These are phyloP conservation scores for Coniochaeta ligniaria DNA, from an alignment of 2,329 filamentous ascomycete genomes.

Conservation along the genomic window DNA sequence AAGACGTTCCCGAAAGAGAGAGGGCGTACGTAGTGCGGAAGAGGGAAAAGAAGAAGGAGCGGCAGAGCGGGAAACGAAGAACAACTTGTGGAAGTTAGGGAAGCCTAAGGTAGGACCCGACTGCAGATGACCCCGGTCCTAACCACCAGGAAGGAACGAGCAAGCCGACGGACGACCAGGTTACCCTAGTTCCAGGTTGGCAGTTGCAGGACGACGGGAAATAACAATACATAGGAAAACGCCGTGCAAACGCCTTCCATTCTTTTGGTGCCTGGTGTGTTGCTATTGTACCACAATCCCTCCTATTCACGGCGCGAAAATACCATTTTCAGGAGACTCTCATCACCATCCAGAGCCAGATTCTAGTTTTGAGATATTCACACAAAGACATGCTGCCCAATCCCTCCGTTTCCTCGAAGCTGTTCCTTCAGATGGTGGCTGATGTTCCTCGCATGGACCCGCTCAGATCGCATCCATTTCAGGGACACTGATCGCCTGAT, in stretches of 20 bases:
- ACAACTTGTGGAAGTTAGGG: not conserved
- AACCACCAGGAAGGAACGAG: not conserved
- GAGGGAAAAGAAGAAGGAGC: not conserved
- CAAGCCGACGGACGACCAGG: not conserved
- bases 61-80: not conserved
- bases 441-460: not conserved
- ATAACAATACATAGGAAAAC: no score
- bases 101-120: no score
- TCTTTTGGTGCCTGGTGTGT: no score
- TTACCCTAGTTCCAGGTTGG: no score
- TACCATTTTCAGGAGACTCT: no score
- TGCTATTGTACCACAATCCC: no score
- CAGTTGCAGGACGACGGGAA: no score
- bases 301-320: no score
- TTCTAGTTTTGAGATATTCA: no score
- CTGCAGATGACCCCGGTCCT: not conserved
- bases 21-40: not conserved
- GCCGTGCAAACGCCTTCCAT: not conserved
- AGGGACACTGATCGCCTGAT: not conserved
- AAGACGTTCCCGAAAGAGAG: not conserved
- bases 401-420: not conserved
- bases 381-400: not conserved
- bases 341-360: no score
- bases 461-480: not conserved
- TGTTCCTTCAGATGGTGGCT: conserved; percentile 2